These are phyloP conservation scores for Irpex lacteus DNA, from an alignment of 1,284 basidiomycete genomes.

Conservation along the genomic window DNA sequence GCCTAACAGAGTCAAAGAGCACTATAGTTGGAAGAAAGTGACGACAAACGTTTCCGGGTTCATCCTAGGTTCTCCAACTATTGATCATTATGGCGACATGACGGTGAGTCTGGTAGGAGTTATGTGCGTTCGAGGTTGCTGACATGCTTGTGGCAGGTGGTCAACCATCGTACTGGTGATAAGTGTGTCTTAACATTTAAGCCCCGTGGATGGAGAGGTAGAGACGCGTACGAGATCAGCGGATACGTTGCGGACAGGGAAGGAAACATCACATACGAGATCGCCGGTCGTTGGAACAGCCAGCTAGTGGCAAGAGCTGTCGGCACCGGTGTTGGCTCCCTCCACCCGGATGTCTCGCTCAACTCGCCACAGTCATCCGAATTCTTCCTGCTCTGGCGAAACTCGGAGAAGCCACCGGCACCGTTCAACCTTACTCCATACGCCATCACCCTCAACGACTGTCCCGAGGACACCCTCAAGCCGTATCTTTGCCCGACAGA, in stretches of 20 bases:
- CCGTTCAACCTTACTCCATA: constrained; percentile 97
- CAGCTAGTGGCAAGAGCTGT: constrained; percentile 87
- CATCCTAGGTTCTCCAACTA: constrained; percentile 89
- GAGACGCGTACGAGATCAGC: constrained; percentile 89
- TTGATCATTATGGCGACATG: constrained; percentile 98
- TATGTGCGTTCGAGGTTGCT: background rate
- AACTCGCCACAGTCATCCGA: constrained; percentile 39
- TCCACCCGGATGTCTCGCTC: constrained; percentile 74
- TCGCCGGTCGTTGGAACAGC: constrained; percentile 94
- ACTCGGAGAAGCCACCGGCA: constrained; percentile 80
- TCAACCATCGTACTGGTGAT: constrained; percentile 93
- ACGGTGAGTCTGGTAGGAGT: constrained; percentile 52
- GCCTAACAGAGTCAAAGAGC: constrained; percentile 66
- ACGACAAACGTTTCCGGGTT: constrained; percentile 94
- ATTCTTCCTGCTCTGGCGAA: constrained; percentile 89
- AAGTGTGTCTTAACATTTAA: constrained; percentile 92
- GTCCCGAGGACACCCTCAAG: constrained; percentile 63
- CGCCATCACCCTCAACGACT: constrained; percentile 89
- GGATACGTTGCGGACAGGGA: constrained; percentile 75
- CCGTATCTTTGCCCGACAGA: constrained; percentile 88
- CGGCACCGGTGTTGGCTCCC: constrained; percentile 58
- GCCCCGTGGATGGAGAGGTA: constrained; percentile 92
- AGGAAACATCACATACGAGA: constrained; percentile 79
- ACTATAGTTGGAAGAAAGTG: constrained; percentile 95
- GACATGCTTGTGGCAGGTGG: constrained; percentile 47